A percentile compares a stretch with the other conserved stretches of the same genome.
Evolutionary conservation across 73 alveolate species (phyloP).

Genomic region (Symbiodinium pilosum): DNA sequence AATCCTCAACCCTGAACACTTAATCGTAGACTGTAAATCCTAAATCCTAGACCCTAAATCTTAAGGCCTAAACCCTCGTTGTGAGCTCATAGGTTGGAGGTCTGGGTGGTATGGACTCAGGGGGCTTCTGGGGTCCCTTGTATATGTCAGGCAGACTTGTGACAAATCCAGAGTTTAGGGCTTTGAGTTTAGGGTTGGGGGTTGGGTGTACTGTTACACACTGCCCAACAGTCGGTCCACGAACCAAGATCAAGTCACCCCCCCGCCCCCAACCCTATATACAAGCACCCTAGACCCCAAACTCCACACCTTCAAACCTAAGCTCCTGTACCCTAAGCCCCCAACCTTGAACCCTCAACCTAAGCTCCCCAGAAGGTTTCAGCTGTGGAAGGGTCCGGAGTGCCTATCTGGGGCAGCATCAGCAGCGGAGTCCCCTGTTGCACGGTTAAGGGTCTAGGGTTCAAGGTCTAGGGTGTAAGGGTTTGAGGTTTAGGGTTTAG

Average conservation of each 20-base stretch:
- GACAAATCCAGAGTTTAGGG: too few species aligned
- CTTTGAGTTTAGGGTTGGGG: too few species aligned
- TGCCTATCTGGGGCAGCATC: too few species aligned
- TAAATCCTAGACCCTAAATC: background rate
- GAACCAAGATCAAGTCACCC: background rate
- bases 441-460: background rate
- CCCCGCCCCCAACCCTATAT: background rate
- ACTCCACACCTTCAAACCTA: slow-evolving; percentile 14
- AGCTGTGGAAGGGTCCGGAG: background rate
- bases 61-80: background rate
- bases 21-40: background rate
- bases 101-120: too few species aligned
- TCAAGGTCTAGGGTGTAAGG: too few species aligned
- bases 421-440: too few species aligned
- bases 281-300: background rate
- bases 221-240: background rate
- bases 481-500: too few species aligned
- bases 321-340: slow-evolving; percentile 43
- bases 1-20: background rate
- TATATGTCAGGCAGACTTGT: too few species aligned
- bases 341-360: background rate
- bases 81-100: too few species aligned
- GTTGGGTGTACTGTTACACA: too few species aligned
- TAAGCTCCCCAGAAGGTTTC: background rate
- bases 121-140: too few species aligned